Conservation (phyloP, 352 stramenopile genomes). For the Lagenidium giganteum region DNA sequence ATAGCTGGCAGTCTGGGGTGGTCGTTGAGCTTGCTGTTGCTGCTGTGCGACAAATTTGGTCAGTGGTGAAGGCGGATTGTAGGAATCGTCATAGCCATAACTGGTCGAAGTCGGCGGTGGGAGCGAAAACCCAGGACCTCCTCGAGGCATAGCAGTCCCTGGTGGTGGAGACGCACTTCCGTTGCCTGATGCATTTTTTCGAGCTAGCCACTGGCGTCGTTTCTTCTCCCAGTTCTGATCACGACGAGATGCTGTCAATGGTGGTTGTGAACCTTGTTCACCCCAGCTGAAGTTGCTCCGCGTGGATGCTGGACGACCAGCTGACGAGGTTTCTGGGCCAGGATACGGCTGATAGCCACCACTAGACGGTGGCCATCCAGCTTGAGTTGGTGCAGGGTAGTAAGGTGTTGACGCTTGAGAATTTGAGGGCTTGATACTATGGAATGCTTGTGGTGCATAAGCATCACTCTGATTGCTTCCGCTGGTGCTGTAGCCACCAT, state of each 20-base stretch:
- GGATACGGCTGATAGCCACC: slow-evolving; percentile 1
- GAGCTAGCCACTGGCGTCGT: slow-evolving; percentile 55
- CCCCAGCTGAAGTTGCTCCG: slow-evolving; percentile 25
- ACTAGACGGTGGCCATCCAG: slow-evolving; percentile 1
- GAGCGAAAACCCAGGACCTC: not conserved
- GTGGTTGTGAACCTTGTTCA: slow-evolving; percentile 41
- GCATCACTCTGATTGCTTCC: slow-evolving; percentile 13
- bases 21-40: not conserved
- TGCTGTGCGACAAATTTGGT: slow-evolving; percentile 70
- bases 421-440: slow-evolving; percentile 7
- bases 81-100: slow-evolving; percentile 8
- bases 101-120: slow-evolving; percentile 10
- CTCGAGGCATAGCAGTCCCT: slow-evolving; percentile 8
- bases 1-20: not conserved
- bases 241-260: slow-evolving; percentile 68
- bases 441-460: slow-evolving; percentile 4
- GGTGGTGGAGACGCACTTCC: not conserved
- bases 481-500: slow-evolving; percentile 10
- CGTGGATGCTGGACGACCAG: slow-evolving; percentile 10
- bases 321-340: not conserved
- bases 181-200: slow-evolving; percentile 27
- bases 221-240: slow-evolving; percentile 84
- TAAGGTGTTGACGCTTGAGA: not conserved
- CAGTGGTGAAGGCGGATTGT: slow-evolving; percentile 48
- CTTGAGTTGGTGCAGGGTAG: not conserved